A percentile compares a stretch with the other conserved stretches of the same genome.
These are phyloP conservation scores for Tetrahymena malaccensis DNA, from an alignment of 73 alveolate genomes.

Conservation along the genomic window DNA sequence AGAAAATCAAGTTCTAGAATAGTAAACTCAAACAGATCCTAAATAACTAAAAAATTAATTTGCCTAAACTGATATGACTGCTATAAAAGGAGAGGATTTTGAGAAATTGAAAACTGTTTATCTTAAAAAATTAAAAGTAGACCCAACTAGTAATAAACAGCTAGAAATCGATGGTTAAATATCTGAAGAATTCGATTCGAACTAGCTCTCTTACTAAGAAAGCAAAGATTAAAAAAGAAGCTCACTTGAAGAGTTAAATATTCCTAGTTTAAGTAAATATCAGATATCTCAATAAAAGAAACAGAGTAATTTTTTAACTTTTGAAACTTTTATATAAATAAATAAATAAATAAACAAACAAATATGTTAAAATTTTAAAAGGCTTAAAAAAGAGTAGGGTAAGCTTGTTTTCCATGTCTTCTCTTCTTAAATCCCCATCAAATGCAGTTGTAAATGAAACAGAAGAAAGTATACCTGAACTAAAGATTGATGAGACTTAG, in stretches of 20 bases:
- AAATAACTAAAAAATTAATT: background rate
- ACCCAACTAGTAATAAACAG: background rate
- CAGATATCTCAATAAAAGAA: background rate
- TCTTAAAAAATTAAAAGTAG: background rate
- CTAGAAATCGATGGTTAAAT: background rate
- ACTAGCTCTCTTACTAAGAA: background rate
- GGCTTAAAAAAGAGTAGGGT: background rate
- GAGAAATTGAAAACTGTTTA: background rate
- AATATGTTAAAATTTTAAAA: background rate
- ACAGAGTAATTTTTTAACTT: background rate
- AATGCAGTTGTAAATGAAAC: background rate
- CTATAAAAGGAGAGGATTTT: background rate
- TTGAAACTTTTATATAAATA: background rate
- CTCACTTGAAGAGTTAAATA: background rate
- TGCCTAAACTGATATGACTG: background rate
- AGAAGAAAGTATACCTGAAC: background rate
- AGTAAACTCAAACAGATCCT: background rate
- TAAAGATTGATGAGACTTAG: background rate
- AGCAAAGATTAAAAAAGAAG: background rate
- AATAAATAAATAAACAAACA: background rate
- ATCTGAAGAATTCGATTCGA: background rate
- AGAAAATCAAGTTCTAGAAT: background rate
- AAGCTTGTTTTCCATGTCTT: background rate
- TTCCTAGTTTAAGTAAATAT: background rate
- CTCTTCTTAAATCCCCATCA: background rate